phyloP scores from a whole-genome alignment of 192 early-diverging fungal species.

The Gryganskiella cystojenkinii region DNA sequence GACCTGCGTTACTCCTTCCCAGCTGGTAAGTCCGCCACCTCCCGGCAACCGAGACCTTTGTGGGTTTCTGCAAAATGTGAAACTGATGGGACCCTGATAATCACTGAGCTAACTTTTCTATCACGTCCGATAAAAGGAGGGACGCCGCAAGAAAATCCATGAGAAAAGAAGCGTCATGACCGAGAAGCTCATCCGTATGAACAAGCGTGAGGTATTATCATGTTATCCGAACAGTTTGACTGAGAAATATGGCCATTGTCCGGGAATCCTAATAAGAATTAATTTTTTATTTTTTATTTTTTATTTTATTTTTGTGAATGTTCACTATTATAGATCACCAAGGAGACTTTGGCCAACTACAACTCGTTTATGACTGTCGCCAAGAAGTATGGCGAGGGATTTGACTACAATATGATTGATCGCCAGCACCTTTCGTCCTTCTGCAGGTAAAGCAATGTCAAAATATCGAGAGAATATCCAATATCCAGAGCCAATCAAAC shows the following conservation, averaged over 20 bases:
- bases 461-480: too few species aligned
- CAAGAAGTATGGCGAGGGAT: slow-evolving; percentile 59
- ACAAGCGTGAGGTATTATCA: slow-evolving; percentile 41
- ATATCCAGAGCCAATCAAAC: too few species aligned
- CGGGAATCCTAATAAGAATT: too few species aligned
- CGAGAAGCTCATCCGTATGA: slow-evolving; percentile 54
- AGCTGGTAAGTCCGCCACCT: slow-evolving; percentile 51
- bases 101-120: not conserved
- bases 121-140: slow-evolving; percentile 33
- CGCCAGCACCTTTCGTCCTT: slow-evolving; percentile 56
- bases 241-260: too few species aligned
- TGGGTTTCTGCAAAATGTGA: not conserved
- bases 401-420: slow-evolving; percentile 57
- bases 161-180: slow-evolving; percentile 58
- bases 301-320: not conserved
- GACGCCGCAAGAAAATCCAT: slow-evolving; percentile 57
- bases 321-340: slow-evolving; percentile 47
- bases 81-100: not conserved
- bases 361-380: slow-evolving; percentile 47
- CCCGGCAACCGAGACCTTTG: not conserved
- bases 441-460: slow-evolving; percentile 60
- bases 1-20: slow-evolving; percentile 59
- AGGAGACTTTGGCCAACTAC: slow-evolving; percentile 49
- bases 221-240: too few species aligned
- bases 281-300: not conserved